phyloP scores from a whole-genome alignment of 2,329 filamentous ascomycete genomes.

The Aspergillus tanneri region DNA sequence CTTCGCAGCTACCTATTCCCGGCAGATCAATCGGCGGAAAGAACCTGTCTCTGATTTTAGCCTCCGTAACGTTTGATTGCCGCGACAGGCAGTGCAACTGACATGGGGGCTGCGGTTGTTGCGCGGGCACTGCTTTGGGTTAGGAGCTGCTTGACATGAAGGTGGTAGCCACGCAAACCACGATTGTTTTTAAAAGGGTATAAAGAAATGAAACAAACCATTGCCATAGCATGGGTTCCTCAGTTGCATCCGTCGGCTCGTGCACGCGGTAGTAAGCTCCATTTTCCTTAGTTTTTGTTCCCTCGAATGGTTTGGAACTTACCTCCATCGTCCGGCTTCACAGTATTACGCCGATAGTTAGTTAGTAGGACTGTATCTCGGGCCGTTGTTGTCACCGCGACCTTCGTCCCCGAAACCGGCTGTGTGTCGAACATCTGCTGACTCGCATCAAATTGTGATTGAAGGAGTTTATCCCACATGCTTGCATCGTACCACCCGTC shows the following conservation, averaged over 20 bases:
- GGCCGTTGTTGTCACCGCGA: not conserved
- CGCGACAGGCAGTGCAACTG: not conserved
- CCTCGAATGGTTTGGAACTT: not conserved
- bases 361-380: not conserved
- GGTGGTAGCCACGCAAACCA: too few relatives aligned
- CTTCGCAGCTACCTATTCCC: not conserved
- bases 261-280: not conserved
- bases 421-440: not conserved
- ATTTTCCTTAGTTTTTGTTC: too few relatives aligned
- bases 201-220: not conserved
- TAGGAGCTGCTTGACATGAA: not conserved
- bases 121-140: not conserved
- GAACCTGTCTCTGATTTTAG: not conserved
- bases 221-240: not conserved
- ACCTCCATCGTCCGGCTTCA: not conserved
- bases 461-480: not conserved
- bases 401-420: not conserved
- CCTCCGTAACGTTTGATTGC: too few relatives aligned
- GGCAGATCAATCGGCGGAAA: not conserved
- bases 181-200: too few relatives aligned
- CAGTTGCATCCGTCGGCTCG: not conserved
- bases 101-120: not conserved
- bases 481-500: constrained; percentile 1
- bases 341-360: not conserved
- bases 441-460: not conserved